phyloP scores from a whole-genome alignment of 495 filamentous ascomycete species.

The Aspergillus funiculosus region DNA sequence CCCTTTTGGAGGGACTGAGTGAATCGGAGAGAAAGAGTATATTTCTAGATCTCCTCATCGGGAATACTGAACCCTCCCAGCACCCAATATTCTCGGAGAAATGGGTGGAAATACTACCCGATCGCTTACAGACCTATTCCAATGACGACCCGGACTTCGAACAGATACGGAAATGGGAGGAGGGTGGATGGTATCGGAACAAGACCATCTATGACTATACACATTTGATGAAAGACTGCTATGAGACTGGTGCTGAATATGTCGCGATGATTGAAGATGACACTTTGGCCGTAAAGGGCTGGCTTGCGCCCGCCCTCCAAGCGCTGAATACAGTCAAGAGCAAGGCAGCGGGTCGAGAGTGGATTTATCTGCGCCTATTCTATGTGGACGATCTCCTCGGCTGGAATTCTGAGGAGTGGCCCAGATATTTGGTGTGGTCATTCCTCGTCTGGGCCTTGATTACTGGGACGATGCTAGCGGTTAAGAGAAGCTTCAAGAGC shows the following conservation, averaged over 20 bases:
- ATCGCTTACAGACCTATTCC: constrained; percentile 12
- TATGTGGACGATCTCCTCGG: constrained; percentile 15
- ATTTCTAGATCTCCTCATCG: constrained; percentile 38
- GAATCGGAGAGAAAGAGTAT: constrained; percentile 26
- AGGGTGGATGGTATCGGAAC: constrained; percentile 21
- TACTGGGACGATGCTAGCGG: constrained; percentile 7
- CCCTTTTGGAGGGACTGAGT: constrained; percentile 40
- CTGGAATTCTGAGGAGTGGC: constrained; percentile 19
- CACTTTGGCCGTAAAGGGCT: constrained; percentile 19
- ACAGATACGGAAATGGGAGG: constrained; percentile 33
- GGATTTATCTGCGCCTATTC: constrained; percentile 18
- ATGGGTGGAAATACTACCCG: constrained; percentile 17
- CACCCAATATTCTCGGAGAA: constrained; percentile 16
- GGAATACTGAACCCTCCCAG: constrained; percentile 36
- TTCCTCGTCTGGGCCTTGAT: constrained; percentile 9
- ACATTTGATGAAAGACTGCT: constrained; percentile 13
- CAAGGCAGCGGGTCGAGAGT: constrained; percentile 2
- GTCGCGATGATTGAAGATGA: constrained; percentile 18
- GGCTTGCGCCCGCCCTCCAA: constrained; percentile 10
- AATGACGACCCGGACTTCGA: constrained; percentile 39
- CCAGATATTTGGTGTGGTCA: constrained; percentile 12
- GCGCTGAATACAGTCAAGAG: constrained; percentile 8
- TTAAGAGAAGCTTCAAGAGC: constrained; percentile 9
- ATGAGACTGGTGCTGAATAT: constrained; percentile 18
- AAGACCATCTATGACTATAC: constrained; percentile 19